Evolutionary conservation across 148 eudicot genomes (phyloP), one percentile per base, ranked within the genome.

Genomic region (Rhododendron kiyosumense): DNA sequence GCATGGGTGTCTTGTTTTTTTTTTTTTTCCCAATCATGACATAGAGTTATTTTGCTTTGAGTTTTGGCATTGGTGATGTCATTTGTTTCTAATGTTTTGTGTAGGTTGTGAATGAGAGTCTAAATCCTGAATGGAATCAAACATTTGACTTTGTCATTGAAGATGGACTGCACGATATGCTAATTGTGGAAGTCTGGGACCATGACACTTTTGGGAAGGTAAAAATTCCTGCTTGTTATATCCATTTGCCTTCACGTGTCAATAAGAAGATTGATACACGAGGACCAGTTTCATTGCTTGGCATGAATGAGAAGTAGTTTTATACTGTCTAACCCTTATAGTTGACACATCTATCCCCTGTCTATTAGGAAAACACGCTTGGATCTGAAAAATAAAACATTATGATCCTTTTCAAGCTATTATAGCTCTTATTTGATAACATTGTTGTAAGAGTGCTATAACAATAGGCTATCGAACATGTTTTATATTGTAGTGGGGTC

Each of bases 121-220:
- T 97, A 81, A 93, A 94, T 90, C 99, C 99, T 41, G 94, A 93
- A 28, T 97, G 99, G 99, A 97, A 97, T 91, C 99, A 97, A 88
- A 97, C 98, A 41, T 97, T 97, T 85, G 99, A 97, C 89, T 93
- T 97, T 84, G 98, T 97, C 69, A 94, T 97, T 46, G 98, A 97
- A 89, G 98, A 97, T 88, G 99, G 99, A 84, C 89, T 97, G 78
- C 99, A 94, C 80, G 99, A 97, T 85, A 94, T 95, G 99, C 92
- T 97, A 45, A 90, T 91, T 78, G 79, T 92, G 82, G 99, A 97
- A 95, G 86, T 97, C 43, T 97, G 92, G 92, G 99, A 97, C 88
- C 99, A 97, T 89, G 99, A 97, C 87, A 97, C 98, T 30, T 97
- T 97, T 80, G 99, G 99, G 82, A 97, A 95, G 99, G 99, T 93